Base-by-base conservation (phyloP, 2,329 filamentous ascomycete genomes). In the Arthrobotrys entomopaga region DNA sequence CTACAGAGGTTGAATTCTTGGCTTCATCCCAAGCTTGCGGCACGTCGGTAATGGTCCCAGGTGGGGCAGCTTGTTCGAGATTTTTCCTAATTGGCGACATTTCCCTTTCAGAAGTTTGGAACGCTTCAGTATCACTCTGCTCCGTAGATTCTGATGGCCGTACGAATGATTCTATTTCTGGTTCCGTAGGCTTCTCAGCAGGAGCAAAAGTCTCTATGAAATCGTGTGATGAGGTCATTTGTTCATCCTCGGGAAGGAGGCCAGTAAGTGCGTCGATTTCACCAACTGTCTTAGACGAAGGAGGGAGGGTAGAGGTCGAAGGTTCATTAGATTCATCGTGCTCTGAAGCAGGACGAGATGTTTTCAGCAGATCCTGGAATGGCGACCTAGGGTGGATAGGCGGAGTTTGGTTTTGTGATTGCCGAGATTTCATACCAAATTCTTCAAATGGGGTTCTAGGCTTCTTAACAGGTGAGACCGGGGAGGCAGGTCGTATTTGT, bases 361-460 rank as follows among this genome's bases (percentile, higher is more conserved):
- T 60, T 11, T 52, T 63, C 50, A 34, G 24, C 29, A 63, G 11
- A 26, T 67, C 70, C 16, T 65, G 49, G 46, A 67, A 74, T 2
- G 63, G 63, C 7, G 70, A 66, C 20, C 57, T 66, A 6, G 69
- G 54, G 24, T 66, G 61, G 11, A 73, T 57, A 34, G 61, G 69
- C 24, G 61, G 69, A 3, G 69, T 60, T 7, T 64, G 57, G 5
- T 42, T 43, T n/a, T 56, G 54, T 15, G 69, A 61, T 16, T 67
- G 70, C 34, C 57, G 63, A 46, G 59, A 54, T 63, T 64, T 65
- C 5, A 49, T 38, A 50, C 59, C 65, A 24, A 70, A 70, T 10
- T 75, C 65, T 49, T 70, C 59, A 19, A 65, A 75, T 0, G 65
- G 64, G 15, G 59, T 70, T 42, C 54, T 60, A 8, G 71, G 49